Percentiles rank a stretch among this genome's conserved stretches.
These are phyloP conservation scores for Pyrus pyrifolia DNA, from an alignment of 306 rosid genomes.

Conservation along the genomic window DNA sequence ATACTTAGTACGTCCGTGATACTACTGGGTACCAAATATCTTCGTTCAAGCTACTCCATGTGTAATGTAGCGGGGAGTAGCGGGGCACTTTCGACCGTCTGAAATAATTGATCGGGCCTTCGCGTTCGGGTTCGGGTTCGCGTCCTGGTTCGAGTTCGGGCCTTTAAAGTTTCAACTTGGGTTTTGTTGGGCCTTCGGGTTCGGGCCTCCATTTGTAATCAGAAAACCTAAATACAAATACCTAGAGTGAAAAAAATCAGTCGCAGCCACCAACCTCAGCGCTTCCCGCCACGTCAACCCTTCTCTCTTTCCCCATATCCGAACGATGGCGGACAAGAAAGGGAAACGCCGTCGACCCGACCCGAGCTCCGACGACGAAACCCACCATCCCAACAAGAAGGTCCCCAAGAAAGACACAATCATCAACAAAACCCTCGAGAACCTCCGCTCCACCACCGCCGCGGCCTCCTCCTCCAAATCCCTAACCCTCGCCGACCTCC, in stretches of 20 bases:
- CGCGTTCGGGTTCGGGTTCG: too few relatives aligned
- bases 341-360: constrained; percentile 39
- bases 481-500: constrained; percentile 70
- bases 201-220: neutral
- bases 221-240: neutral
- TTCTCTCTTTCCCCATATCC: neutral
- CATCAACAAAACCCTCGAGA: constrained; percentile 31
- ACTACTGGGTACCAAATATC: too few relatives aligned
- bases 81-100: too few relatives aligned
- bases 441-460: constrained; percentile 23
- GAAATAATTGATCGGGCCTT: neutral
- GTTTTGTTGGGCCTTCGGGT: neutral
- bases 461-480: constrained; percentile 34
- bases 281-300: neutral
- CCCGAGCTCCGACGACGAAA: constrained; percentile 27
- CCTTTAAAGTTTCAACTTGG: neutral
- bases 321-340: constrained; percentile 43
- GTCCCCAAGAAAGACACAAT: constrained; percentile 29
- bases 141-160: too few relatives aligned
- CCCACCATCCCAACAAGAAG: constrained; percentile 36
- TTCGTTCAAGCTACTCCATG: too few relatives aligned
- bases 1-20: too few relatives aligned
- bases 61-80: too few relatives aligned
- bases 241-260: neutral
- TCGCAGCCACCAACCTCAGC: neutral